Base-by-base conservation (phyloP, 2,329 filamentous ascomycete species). In the Xylariaceae sp. region DNA sequence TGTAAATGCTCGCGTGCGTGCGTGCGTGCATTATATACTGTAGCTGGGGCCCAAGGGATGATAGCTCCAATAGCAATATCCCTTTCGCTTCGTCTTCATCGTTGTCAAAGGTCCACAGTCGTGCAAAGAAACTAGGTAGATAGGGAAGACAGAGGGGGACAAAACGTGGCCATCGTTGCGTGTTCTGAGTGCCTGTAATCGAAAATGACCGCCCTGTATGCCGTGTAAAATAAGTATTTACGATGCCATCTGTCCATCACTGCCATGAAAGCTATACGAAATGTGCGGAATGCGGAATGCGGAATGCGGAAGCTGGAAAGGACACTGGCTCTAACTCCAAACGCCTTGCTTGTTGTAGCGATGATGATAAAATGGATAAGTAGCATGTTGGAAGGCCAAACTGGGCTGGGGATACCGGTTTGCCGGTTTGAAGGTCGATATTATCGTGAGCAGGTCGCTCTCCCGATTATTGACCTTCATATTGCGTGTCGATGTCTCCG, bases 261-360 rank as follows among this genome's bases (percentile, higher is more conserved):
- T 57, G 54, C 61, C 60, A 62, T 59, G 60, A 59, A 53, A 66
- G 64, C 65, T 65, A 60, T 64, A 67, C 63, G 65, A 53, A 46
- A 50, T 50, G 56, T 19, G 19, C 19, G 19, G 19, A 19, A 19
- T 19, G 19, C 19, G 19, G 19, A 19, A 19, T 19, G 55, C 51
- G 53, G 52, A 46, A 59, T 50, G 56, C 53, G 53, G 56, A 44
- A 55, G 54, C 50, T 54, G 47, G 49, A 56, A 47, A 43, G 47
- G 26, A 56, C 58, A 56, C 47, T 48, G 58, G 47, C 53, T 19
- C 19, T 45, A 51, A 55, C 46, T 53, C 55, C 55, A 55, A 59
- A 57, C 58, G 60, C 56, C 60, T 63, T 59, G 48, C 60, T 62
- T 48, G 19, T 19, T 19, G 44, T 51, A 49, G 27, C 41, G 55